Base-by-base conservation (phyloP, 2,329 filamentous ascomycete species). In the Rutstroemia sp. region DNA sequence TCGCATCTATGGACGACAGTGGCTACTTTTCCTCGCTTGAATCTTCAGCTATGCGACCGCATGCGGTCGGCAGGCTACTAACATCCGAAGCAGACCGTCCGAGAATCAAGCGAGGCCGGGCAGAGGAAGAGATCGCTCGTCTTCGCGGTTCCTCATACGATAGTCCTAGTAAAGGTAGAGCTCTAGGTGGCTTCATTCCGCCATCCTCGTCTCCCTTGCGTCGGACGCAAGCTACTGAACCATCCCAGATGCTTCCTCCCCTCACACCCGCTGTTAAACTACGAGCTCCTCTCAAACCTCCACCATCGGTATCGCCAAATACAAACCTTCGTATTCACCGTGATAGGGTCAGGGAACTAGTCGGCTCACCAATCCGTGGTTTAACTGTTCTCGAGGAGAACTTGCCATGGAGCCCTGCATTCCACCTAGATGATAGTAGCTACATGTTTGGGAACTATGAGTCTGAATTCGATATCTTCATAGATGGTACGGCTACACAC, bases 21-120 rank as follows among this genome's bases (percentile, higher is more conserved):
- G 94, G 94, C 42, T 99, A 97, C 72, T 96, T 95, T 69, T 97
- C 94, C 1, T 96, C 92, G 0, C 79, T 97, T 17, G 92, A 96
- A 65, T 97, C 94, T 2, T 97, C 94, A 0, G 90, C 81, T 14
- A 81, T 89, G 69, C 83, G 92, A 58, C 84, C 87, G 48, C 83
- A 85, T 61, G 80, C 82, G 61, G 77, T 81, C 58, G 75, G 56
- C 16, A 77, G 82, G 56, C 77, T 89, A 17, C 78, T 90, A 45
- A 89, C 86, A 4, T 92, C 89, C 0, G 91, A 95, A 66, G 81
- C 85, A 52, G 88, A 91, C 64, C 84, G 86, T n/a, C 87, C 87
- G 50, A 82, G 83, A 55, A 86, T 91, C 65, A 95, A 92, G 75
- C 87, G 89, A 58, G 92, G 92, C 30, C 87, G 92, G 59, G 94